Evolutionary conservation across 169 alveolate genomes (phyloP).

Genomic region (Plasmodium relictum): DNA sequence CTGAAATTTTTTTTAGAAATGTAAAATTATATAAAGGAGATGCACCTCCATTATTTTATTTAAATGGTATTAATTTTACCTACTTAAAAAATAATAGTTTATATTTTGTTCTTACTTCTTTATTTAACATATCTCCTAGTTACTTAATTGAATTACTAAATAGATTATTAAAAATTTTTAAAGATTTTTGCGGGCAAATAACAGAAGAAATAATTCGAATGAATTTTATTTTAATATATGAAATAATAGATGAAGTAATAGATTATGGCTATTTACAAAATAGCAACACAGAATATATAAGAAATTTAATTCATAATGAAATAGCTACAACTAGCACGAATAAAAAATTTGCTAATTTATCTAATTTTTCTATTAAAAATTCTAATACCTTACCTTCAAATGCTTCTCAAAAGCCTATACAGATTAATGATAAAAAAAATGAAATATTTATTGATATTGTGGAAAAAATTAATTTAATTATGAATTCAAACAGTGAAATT

Average conservation of each 20-base stretch:
- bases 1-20: constrained; percentile 94
- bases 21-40: constrained; percentile 91
- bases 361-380: constrained; percentile 41
- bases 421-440: constrained; percentile 43
- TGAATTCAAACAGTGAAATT: constrained; percentile 92
- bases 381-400: constrained; percentile 86
- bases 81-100: constrained; percentile 90
- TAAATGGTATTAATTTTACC: constrained; percentile 92
- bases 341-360: constrained; percentile 15
- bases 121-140: constrained; percentile 94
- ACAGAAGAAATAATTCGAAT: constrained; percentile 97
- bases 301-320: constrained; percentile 84
- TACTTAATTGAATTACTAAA: constrained; percentile 91
- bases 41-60: constrained; percentile 84
- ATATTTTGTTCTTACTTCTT: constrained; percentile 94
- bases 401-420: constrained; percentile 89
- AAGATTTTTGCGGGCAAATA: constrained; percentile 98
- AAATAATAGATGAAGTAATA: constrained; percentile 96
- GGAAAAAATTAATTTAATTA: constrained; percentile 86
- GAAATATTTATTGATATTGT: constrained; percentile 84
- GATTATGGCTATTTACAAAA: constrained; percentile 97
- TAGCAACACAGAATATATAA: constrained; percentile 94
- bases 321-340: constrained; percentile 5
- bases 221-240: constrained; percentile 97
- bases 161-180: constrained; percentile 90